Evolutionary conservation across 768 basidiomycete genomes (phyloP), one percentile per base, ranked within the genome.

Genomic region (Boletellus ananas): DNA sequence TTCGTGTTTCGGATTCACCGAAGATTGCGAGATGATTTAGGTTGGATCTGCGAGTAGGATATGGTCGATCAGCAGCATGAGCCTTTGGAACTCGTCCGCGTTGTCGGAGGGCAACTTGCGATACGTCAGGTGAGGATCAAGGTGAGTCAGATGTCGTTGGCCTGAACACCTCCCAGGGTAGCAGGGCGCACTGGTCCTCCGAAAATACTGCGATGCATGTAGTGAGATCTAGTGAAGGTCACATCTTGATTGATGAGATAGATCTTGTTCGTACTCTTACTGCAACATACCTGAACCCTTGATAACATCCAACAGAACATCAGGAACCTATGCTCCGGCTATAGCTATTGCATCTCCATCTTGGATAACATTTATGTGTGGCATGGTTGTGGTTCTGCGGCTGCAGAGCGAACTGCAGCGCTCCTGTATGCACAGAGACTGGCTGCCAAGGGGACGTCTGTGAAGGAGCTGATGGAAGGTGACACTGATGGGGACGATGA

Each of bases 161-260:
- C 21, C 34, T 62, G 47, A 54, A 29, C 42, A 50, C 55, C 13
- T 34, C 12, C 29, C 48, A 91, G 84, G 90, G 90, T 17, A 70
- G 77, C 25, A 78, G 90, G 41, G 74, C 73, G 6, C 87, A 84
- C 59, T 92, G 90, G 90, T 79, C 80, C 11, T 63, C 78, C 1
- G 89, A 90, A 43, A 91, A 92, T 55, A 90, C 87, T 6, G 74
- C 87, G 1, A 90, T 93, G 87, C 89, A 91, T 52, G 70, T 83
- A 42, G 74, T 90, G 31, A 78, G 88, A 47, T 75, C 74, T 2
- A 58, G 64, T 8, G 59, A 70, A 16, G 79, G 78, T 3, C 67
- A 78, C 12, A 66, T 85, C 25, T 71, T 78, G 50, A 80, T 90
- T 48, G 87, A 91, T 55, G 85, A 91, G 59, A 72, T 81, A 36